Evolutionary conservation across 768 basidiomycete species (phyloP), one percentile per base, ranked within the genome.

Genomic region (Naganishia vaughanmartiniae): DNA sequence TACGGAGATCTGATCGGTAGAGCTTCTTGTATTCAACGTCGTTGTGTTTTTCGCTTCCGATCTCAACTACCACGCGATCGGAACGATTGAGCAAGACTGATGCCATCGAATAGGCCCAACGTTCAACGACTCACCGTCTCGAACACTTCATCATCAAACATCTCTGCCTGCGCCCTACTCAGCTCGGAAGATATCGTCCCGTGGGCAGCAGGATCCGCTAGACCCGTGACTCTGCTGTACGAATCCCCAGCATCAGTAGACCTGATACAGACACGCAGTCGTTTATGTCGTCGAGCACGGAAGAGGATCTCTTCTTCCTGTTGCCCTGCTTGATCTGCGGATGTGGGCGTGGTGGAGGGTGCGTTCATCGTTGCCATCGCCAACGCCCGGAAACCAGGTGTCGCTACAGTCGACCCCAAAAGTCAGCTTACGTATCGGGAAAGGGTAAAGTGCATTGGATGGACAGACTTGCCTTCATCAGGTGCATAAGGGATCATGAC

Each of bases 91-190:
- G 34, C 30, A 31, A 65, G 31, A 48, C 14, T 17, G 28, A 26
- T 26, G 15, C n/a, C 19, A 65, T 15, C 14, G 48, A 24, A 9
- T 51, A 14, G 4, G 14, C 7, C 17, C n/a, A 51, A 36, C 21
- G 3, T n/a, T 26, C 28, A 26, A 30, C 26, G 24, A 51, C 67
- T 55, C 21, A 72, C 71, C 34, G 36, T 54, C 45, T 67, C 51
- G n/a, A 69, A 72, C 11, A 72, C 65, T 54, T 72, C 71, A 17
- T 69, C 60, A 54, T 72, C 71, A 51, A 72, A 72, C 36, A 60
- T 53, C 36, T 72, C 71, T 34, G 60, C 67, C n/a, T 58, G 56
- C 31, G 67, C 71, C 19, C 42, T 42, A 17, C 55, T 46, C 34
- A 70, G 14, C n/a, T 68, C 54, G 6, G 30, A 15, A 12, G 54